Conservation (phyloP, 331 rosid species). For the Spiraea crenata region DNA sequence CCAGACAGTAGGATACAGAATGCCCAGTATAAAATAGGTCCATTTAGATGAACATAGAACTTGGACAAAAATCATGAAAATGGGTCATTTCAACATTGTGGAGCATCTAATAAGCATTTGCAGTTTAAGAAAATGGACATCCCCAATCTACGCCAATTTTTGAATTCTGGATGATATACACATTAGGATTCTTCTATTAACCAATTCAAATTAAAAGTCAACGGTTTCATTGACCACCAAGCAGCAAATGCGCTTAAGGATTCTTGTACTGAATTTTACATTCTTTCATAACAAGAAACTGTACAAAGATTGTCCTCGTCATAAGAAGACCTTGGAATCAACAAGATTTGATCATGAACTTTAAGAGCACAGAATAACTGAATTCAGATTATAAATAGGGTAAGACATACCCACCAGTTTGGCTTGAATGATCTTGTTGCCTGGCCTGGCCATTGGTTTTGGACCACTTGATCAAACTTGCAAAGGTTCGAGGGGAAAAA, state of each 20-base stretch:
- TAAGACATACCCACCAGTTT: constrained; percentile 80
- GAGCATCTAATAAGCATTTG: not conserved
- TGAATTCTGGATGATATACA: not conserved
- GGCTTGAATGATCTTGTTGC: constrained; percentile 76
- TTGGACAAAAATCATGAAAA: constrained; percentile 8
- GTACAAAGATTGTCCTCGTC: not conserved
- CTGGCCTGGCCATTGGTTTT: constrained; percentile 47
- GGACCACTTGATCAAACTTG: constrained; percentile 21
- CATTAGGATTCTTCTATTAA: not conserved
- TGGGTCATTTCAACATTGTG: not conserved
- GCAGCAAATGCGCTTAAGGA: not conserved
- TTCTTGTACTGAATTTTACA: not conserved
- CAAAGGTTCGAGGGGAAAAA: not conserved
- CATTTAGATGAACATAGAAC: not conserved
- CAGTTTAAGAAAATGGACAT: not conserved
- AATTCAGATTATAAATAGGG: constrained; percentile 25
- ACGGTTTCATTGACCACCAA: not conserved
- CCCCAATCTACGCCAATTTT: not conserved
- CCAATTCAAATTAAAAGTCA: not conserved
- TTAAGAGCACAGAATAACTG: not conserved
- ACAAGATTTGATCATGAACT: not conserved
- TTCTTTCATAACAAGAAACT: not conserved
- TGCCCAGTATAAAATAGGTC: not conserved
- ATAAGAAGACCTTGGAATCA: not conserved
- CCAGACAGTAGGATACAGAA: not conserved